Evolutionary conservation across 1,284 basidiomycete species (phyloP).

Genomic region (Mycena citricolor): DNA sequence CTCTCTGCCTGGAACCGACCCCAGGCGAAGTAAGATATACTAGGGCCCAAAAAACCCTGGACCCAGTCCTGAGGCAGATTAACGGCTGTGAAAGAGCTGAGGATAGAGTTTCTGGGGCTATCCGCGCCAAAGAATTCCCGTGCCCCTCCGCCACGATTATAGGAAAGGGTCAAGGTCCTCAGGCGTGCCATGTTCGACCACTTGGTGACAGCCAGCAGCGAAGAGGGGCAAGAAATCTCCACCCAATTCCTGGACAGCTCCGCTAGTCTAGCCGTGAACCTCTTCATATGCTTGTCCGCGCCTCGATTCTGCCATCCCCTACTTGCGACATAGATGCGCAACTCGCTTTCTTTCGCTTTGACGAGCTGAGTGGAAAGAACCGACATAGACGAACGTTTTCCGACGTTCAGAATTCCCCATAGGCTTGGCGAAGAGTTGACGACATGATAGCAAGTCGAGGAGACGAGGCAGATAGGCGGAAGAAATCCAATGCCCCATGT

Average conservation of each 20-base stretch:
- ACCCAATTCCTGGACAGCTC: conserved; percentile 27
- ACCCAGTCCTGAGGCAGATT: conserved; percentile 22
- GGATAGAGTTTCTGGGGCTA: conserved; percentile 6
- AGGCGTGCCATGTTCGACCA: conserved; percentile 21
- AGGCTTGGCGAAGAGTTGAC: conserved; percentile 26
- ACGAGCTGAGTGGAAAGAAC: conserved; percentile 23
- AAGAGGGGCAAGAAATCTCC: conserved; percentile 18
- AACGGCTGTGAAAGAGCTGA: conserved; percentile 24
- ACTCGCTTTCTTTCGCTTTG: conserved; percentile 24
- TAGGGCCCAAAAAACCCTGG: conserved; percentile 17
- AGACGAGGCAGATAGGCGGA: conserved; percentile 27
- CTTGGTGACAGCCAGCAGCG: conserved; percentile 10
- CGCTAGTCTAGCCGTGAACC: conserved; percentile 7
- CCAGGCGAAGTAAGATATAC: conserved; percentile 21
- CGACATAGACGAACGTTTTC: conserved; percentile 3
- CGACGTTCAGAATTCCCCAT: conserved; percentile 28
- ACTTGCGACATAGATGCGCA: conserved; percentile 2
- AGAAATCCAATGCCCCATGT: conserved; percentile 29
- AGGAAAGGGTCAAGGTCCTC: conserved; percentile 5
- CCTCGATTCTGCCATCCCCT: conserved; percentile 1
- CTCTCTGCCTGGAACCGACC: background rate
- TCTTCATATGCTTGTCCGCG: background rate
- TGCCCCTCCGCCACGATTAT: background rate
- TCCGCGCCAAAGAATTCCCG: conserved; percentile 13
- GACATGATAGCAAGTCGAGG: conserved; percentile 25